Conservation (phyloP, 2,329 filamentous ascomycete species). For the Claviceps monticola region DNA sequence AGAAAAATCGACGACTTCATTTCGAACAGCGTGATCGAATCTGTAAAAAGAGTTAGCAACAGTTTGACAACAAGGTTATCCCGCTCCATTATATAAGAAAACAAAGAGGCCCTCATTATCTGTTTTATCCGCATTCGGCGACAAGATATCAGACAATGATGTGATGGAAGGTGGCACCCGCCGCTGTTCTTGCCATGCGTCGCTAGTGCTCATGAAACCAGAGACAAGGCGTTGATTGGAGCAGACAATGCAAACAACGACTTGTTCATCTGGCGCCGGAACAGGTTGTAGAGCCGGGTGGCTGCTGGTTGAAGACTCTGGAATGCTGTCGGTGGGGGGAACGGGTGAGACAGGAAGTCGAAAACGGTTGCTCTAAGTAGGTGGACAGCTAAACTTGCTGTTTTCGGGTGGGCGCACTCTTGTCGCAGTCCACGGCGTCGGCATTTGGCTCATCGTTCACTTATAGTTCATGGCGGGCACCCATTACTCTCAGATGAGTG, state of each 20-base stretch:
- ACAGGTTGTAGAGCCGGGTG: slow-evolving; percentile 1
- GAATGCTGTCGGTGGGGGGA: slow-evolving; percentile 1
- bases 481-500: too few species aligned
- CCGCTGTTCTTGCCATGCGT: neutral
- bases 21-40: neutral
- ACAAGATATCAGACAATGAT: neutral
- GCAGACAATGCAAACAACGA: neutral
- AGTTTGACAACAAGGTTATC: neutral
- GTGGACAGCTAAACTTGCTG: neutral
- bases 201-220: neutral
- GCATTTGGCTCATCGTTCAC: too few species aligned
- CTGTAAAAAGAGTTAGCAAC: neutral
- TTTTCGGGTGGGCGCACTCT: too few species aligned
- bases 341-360: neutral
- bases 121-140: neutral
- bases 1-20: slow-evolving; percentile 39
- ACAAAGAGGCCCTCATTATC: neutral
- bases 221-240: neutral
- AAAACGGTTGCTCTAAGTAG: neutral
- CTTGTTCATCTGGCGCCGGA: neutral
- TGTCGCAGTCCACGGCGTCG: too few species aligned
- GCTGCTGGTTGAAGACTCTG: neutral
- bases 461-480: too few species aligned
- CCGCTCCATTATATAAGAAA: neutral
- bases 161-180: neutral